phyloP scores from a whole-genome alignment of 2,329 filamentous ascomycete species.

The Pseudogymnoascus destructans region DNA sequence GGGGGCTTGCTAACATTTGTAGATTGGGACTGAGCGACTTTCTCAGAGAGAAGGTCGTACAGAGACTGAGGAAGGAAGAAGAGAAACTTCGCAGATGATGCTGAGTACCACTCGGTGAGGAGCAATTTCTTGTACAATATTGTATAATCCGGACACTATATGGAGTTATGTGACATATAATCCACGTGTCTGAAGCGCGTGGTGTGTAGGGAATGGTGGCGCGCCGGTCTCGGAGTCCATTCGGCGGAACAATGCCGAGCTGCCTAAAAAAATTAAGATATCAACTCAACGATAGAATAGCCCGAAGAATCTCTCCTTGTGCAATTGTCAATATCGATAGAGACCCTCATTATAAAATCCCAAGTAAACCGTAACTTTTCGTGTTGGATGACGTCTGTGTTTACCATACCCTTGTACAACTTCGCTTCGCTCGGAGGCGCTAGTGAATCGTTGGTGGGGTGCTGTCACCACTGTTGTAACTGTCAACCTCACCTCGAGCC shows the following conservation, averaged over 20 bases:
- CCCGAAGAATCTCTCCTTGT: neutral
- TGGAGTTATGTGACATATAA: neutral
- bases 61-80: constrained; percentile 40
- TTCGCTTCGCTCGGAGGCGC: constrained; percentile 6
- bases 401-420: constrained; percentile 3
- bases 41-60: constrained; percentile 39
- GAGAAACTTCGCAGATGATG: constrained; percentile 17
- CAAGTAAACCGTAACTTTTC: neutral
- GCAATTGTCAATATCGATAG: neutral
- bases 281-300: neutral
- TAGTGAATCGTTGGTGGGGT: constrained; percentile 7
- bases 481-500: constrained; percentile 4
- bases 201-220: neutral
- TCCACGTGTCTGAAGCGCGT: neutral
- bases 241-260: neutral
- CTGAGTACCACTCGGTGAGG: neutral
- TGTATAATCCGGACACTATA: neutral
- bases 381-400: neutral
- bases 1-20: constrained; percentile 17
- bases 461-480: constrained; percentile 2
- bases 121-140: neutral
- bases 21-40: constrained; percentile 43
- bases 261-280: neutral
- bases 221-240: constrained; percentile 6
- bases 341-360: neutral